Evolutionary conservation across 1,284 basidiomycete genomes (phyloP).

Genomic region (Coniferiporia weirii): DNA sequence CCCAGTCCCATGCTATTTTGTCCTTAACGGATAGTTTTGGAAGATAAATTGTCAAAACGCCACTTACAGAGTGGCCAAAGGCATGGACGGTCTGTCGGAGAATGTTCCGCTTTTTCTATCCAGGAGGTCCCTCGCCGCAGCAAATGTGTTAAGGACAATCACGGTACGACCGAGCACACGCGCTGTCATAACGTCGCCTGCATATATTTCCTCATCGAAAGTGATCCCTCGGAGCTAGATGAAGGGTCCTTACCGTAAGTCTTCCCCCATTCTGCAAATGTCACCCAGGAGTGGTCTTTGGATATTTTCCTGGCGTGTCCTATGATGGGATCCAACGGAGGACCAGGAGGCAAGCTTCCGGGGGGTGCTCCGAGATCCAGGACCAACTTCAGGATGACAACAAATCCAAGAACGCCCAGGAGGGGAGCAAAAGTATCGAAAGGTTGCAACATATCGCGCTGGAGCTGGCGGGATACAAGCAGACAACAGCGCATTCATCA

Average conservation of each 20-base stretch:
- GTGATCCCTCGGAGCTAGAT: neutral
- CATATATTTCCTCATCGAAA: neutral
- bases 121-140: constrained; percentile 29
- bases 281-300: constrained; percentile 16
- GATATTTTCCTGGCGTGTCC: neutral
- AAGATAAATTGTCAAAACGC: neutral
- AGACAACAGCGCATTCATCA: neutral
- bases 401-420: neutral
- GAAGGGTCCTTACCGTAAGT: constrained; percentile 14
- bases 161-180: constrained; percentile 27
- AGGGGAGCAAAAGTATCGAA: neutral
- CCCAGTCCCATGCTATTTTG: neutral
- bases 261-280: constrained; percentile 21
- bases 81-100: constrained; percentile 25
- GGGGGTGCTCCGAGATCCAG: neutral
- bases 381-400: neutral
- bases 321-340: constrained; percentile 4
- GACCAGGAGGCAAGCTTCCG: neutral
- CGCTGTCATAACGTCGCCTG: constrained; percentile 22
- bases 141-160: constrained; percentile 28
- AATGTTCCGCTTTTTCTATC: constrained; percentile 29
- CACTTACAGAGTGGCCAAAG: neutral
- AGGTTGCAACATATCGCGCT: neutral
- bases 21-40: no score
- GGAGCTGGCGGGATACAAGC: neutral